These are phyloP conservation scores for Tothia fuscella DNA, from an alignment of 2,329 filamentous ascomycete species.

Conservation along the genomic window DNA sequence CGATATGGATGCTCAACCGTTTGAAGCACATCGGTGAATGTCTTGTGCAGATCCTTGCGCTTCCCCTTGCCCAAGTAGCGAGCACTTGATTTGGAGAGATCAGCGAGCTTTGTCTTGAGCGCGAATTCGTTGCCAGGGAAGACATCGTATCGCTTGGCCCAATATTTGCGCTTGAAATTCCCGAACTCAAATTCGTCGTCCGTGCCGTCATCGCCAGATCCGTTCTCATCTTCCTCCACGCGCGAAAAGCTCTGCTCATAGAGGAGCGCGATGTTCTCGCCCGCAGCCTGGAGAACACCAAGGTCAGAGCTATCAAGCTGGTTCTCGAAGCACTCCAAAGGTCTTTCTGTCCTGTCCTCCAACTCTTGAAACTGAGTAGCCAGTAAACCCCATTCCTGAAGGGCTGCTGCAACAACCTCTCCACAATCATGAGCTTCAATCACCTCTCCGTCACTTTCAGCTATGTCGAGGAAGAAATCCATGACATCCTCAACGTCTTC, in stretches of 20 bases:
- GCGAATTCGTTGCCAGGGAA: slow-evolving; percentile 46
- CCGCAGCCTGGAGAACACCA: slow-evolving; percentile 64
- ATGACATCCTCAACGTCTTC: slow-evolving; percentile 60
- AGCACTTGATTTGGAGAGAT: slow-evolving; percentile 47
- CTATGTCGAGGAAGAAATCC: slow-evolving; percentile 63
- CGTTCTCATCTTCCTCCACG: slow-evolving; percentile 44
- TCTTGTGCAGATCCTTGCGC: slow-evolving; percentile 52
- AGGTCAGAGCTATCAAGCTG: slow-evolving; percentile 67
- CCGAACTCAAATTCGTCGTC: slow-evolving; percentile 24
- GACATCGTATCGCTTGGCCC: slow-evolving; percentile 47
- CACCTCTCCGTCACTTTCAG: slow-evolving; percentile 65
- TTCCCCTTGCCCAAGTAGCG: slow-evolving; percentile 55
- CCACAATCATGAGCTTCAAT: slow-evolving; percentile 61
- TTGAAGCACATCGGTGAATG: slow-evolving; percentile 53
- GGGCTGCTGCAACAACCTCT: slow-evolving; percentile 58
- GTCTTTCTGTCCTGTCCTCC: slow-evolving; percentile 55
- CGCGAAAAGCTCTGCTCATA: slow-evolving; percentile 61
- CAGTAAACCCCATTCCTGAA: slow-evolving; percentile 70
- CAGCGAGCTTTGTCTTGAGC: slow-evolving; percentile 45
- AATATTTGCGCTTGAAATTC: slow-evolving; percentile 1
- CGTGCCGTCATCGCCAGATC: slow-evolving; percentile 32
- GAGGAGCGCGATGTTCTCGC: slow-evolving; percentile 68
- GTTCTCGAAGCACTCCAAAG: slow-evolving; percentile 71
- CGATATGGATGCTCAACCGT: slow-evolving; percentile 54
- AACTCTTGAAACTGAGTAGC: slow-evolving; percentile 67